A percentile compares a stretch with the other conserved stretches of the same genome.
These are phyloP conservation scores for Yamadazyma triangularis DNA, from an alignment of 1,139 yeast genomes.

Conservation along the genomic window DNA sequence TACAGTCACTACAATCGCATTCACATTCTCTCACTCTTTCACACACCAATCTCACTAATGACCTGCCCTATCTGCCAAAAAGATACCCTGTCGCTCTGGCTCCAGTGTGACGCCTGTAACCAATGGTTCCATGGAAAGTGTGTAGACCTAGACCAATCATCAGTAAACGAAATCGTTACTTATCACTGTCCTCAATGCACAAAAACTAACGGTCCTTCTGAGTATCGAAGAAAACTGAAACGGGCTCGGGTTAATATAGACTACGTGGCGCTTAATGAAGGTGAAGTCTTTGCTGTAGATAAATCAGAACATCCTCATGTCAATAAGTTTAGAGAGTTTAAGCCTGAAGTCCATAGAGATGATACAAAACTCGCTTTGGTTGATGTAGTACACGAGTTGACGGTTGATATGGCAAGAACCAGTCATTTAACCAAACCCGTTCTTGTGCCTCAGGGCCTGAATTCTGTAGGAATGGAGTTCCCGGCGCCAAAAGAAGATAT, in stretches of 20 bases:
- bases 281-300: conserved; percentile 58
- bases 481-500: conserved; percentile 34
- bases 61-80: too few species aligned
- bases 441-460: conserved; percentile 26
- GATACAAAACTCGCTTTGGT: too few species aligned
- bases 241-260: conserved; percentile 56
- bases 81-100: conserved; percentile 48
- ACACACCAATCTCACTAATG: too few species aligned
- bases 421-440: conserved; percentile 25
- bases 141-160: conserved; percentile 30
- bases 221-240: conserved; percentile 51
- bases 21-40: too few species aligned
- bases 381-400: conserved; percentile 25
- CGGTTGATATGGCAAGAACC: conserved; percentile 29
- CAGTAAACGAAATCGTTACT: conserved; percentile 35
- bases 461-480: conserved; percentile 31
- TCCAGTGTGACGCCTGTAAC: conserved; percentile 57
- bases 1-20: too few species aligned
- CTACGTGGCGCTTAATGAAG: conserved; percentile 76
- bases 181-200: conserved; percentile 57
- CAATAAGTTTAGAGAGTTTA: conserved; percentile 25
- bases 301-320: conserved; percentile 64
- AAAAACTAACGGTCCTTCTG: conserved; percentile 46
- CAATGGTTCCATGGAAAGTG: conserved; percentile 63
- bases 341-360: too few species aligned